Percentiles rank a stretch among this genome's conserved stretches.
phyloP scores from a whole-genome alignment of 2,329 filamentous ascomycete species.

The Colletotrichum euphorbiae region DNA sequence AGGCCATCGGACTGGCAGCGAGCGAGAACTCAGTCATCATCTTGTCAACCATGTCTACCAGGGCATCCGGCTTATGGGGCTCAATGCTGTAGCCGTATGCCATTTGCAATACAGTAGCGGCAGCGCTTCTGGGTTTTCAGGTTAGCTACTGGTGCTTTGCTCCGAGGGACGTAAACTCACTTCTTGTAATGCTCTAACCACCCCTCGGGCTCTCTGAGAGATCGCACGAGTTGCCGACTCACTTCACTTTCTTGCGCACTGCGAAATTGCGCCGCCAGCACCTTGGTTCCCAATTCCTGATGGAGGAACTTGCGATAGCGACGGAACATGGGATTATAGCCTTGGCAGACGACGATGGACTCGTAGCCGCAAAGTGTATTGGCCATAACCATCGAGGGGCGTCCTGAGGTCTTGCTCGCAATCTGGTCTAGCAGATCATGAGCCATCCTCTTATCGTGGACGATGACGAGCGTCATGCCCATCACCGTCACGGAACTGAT shows the following conservation, averaged over 20 bases:
- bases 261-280: slow-evolving; percentile 39
- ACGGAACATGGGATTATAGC: slow-evolving; percentile 44
- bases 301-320: slow-evolving; percentile 45
- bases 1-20: slow-evolving; percentile 47
- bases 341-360: slow-evolving; percentile 40
- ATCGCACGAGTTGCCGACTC: slow-evolving; percentile 26
- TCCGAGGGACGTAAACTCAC: slow-evolving; percentile 16
- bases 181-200: slow-evolving; percentile 36
- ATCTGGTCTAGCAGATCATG: slow-evolving; percentile 52
- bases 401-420: slow-evolving; percentile 48
- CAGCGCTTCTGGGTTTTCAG: background rate
- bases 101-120: slow-evolving; percentile 27
- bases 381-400: slow-evolving; percentile 46
- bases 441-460: slow-evolving; percentile 52
- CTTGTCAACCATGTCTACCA: slow-evolving; percentile 46
- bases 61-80: slow-evolving; percentile 45
- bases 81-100: slow-evolving; percentile 45
- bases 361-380: slow-evolving; percentile 46
- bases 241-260: slow-evolving; percentile 32
- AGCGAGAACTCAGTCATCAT: slow-evolving; percentile 46
- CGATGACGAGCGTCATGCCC: slow-evolving; percentile 53
- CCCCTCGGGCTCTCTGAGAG: slow-evolving; percentile 28
- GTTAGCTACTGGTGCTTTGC: background rate
- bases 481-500: slow-evolving; percentile 55
- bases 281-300: slow-evolving; percentile 46